phyloP scores from a whole-genome alignment of 2,329 filamentous ascomycete genomes.

The Didymella pinodella region DNA sequence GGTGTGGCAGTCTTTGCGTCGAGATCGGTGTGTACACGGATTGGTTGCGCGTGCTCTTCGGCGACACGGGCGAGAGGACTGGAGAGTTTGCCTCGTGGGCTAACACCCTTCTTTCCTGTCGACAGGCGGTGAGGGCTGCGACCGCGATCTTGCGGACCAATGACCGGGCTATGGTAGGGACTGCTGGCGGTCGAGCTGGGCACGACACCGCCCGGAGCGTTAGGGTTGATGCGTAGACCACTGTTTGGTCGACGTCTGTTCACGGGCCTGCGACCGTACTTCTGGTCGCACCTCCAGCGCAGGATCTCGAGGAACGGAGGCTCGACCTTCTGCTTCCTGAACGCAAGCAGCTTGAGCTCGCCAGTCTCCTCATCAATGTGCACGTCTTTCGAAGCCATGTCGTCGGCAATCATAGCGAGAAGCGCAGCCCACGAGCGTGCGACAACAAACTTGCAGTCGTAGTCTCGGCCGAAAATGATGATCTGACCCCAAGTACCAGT shows the following conservation, averaged over 20 bases:
- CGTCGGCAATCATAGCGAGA: constrained; percentile 85
- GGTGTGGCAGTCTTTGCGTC: constrained; percentile 39
- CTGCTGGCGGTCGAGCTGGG: constrained; percentile 59
- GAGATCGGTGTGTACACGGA: constrained; percentile 49
- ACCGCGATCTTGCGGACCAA: constrained; percentile 67
- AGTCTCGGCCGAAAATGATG: constrained; percentile 95
- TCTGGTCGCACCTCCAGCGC: constrained; percentile 94
- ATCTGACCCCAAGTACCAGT: constrained; percentile 94
- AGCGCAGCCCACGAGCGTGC: constrained; percentile 91
- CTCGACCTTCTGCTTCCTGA: constrained; percentile 81
- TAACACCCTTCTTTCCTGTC: constrained; percentile 67
- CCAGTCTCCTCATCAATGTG: constrained; percentile 90
- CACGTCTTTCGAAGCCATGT: constrained; percentile 90
- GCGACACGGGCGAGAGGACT: constrained; percentile 78
- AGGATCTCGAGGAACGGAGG: constrained; percentile 94
- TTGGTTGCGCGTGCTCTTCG: constrained; percentile 65
- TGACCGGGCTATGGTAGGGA: constrained; percentile 72
- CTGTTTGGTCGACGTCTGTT: constrained; percentile 56
- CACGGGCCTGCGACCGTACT: constrained; percentile 71
- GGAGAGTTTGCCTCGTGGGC: constrained; percentile 70
- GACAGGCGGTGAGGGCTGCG: constrained; percentile 73
- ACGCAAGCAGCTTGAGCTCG: constrained; percentile 91
- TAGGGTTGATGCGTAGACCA: constrained; percentile 63
- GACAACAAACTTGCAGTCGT: constrained; percentile 97
- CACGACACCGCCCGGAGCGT: constrained; percentile 53